Base-by-base conservation (phyloP, 495 filamentous ascomycete species). In the Penicillium fimorum region DNA sequence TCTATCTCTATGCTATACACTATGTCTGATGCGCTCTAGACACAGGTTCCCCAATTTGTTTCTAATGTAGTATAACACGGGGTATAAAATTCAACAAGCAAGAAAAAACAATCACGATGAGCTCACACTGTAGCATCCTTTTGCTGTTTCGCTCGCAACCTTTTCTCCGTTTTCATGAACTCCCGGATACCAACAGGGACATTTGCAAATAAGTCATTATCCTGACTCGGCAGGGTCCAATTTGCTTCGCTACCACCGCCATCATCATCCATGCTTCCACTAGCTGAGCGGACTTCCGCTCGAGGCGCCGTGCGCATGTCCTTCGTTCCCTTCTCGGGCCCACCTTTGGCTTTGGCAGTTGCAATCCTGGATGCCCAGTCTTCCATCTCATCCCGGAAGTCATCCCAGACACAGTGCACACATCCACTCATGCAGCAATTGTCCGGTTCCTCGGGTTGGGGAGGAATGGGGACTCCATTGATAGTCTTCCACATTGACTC, bases 381-480 rank as follows among this genome's bases (percentile, higher is more conserved):
- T 66, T 97, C 92, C 73, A 96, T 77, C 53, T 96, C 92, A 57
- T 97, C 92, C 4, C 91, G 78, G 72, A 86, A 96, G 42, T 81
- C 77, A 69, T 97, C 93, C 93, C 93, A 98, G 11, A 96, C 93
- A 70, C 94, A 98, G 68, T 97, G 92, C 29, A 96, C 92, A 69
- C 94, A 98, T 27, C 94, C 94, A 63, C 87, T 91, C 94, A 97
- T 98, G 74, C 94, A 98, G 82, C 94, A 98, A 71, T 97, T 96
- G 69, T 97, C 94, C 13, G 94, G 94, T 70, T 98, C 94, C 50
- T 84, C 81, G 8, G 94, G 94, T 13, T 82, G 79, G 17, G 91
- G 91, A 11, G 92, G 92, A 4, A 96, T 88, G 53, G 82, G 76
- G 11, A 96, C 82, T 27, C 92, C 92, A 12, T 91, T 91, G 59